Evolutionary conservation across 1,284 basidiomycete species (phyloP).

Genomic region (Malassezia psittaci): DNA sequence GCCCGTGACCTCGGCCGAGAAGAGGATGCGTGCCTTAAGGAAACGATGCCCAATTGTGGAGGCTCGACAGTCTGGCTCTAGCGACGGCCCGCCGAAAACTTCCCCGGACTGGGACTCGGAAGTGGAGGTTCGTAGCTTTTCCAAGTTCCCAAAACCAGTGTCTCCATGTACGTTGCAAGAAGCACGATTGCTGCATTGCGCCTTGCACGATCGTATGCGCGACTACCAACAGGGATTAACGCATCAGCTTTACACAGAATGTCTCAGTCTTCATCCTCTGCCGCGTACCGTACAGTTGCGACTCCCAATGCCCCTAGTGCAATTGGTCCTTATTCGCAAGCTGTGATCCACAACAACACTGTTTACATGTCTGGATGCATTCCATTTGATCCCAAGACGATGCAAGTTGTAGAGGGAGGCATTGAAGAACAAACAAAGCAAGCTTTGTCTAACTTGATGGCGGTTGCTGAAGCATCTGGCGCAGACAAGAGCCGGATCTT

Average conservation of each 20-base stretch:
- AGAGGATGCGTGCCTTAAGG: no score
- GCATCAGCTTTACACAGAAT: not conserved
- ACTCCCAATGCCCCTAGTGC: slow-evolving; percentile 42
- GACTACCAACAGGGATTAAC: no score
- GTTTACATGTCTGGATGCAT: slow-evolving; percentile 86
- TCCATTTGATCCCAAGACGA: slow-evolving; percentile 66
- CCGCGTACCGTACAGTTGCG: slow-evolving; percentile 35
- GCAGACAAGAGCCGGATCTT: slow-evolving; percentile 30
- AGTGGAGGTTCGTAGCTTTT: no score
- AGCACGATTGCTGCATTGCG: not conserved
- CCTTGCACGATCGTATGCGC: no score
- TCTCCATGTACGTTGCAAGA: not conserved
- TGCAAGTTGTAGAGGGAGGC: slow-evolving; percentile 63
- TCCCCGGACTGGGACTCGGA: no score
- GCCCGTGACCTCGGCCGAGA: not conserved
- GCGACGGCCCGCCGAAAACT: no score
- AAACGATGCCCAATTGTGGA: no score
- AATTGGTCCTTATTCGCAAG: slow-evolving; percentile 55
- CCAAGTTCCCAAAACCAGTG: no score
- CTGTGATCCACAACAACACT: slow-evolving; percentile 64
- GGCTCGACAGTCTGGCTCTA: no score
- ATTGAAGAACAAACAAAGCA: slow-evolving; percentile 75
- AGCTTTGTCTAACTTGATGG: slow-evolving; percentile 73
- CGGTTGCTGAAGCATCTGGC: slow-evolving; percentile 71
- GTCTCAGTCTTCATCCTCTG: not conserved